Conservation (phyloP, 2,329 filamentous ascomycete genomes). For the Sphaerostilbella broomeana region DNA sequence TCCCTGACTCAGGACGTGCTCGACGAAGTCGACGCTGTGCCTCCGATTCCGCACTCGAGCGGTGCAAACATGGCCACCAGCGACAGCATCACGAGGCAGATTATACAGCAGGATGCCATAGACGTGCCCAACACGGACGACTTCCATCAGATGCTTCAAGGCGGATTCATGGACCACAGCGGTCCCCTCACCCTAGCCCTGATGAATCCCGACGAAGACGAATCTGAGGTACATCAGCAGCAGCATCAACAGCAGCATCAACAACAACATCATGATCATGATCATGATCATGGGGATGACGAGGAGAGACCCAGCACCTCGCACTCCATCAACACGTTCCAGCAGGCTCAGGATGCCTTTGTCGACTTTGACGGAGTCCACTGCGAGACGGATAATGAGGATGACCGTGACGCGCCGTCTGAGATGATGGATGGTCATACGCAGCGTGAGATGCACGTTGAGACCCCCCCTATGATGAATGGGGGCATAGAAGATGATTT, state of each 20-base stretch:
- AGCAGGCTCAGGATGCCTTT: conserved; percentile 63
- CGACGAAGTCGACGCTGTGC: conserved; percentile 45
- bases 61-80: too few relatives aligned
- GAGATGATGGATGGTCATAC: conserved; percentile 9
- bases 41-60: conserved; percentile 33
- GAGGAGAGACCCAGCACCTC: conserved; percentile 33
- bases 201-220: conserved; percentile 11
- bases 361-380: conserved; percentile 78
- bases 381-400: conserved; percentile 48
- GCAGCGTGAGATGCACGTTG: conserved; percentile 10
- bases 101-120: conserved; percentile 28
- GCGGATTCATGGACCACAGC: conserved; percentile 12
- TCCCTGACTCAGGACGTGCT: conserved; percentile 45
- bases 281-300: conserved; percentile 19
- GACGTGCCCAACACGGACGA: conserved; percentile 25
- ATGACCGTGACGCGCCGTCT: conserved; percentile 17
- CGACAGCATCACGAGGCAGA: conserved; percentile 18
- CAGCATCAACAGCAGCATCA: background rate
- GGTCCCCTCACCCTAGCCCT: conserved; percentile 7
- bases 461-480: background rate
- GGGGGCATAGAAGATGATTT: conserved; percentile 4
- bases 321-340: conserved; percentile 54
- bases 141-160: conserved; percentile 29
- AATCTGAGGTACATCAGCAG: background rate
- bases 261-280: conserved; percentile 1